phyloP scores from a whole-genome alignment of 345 rosid species.

The Pistacia vera region DNA sequence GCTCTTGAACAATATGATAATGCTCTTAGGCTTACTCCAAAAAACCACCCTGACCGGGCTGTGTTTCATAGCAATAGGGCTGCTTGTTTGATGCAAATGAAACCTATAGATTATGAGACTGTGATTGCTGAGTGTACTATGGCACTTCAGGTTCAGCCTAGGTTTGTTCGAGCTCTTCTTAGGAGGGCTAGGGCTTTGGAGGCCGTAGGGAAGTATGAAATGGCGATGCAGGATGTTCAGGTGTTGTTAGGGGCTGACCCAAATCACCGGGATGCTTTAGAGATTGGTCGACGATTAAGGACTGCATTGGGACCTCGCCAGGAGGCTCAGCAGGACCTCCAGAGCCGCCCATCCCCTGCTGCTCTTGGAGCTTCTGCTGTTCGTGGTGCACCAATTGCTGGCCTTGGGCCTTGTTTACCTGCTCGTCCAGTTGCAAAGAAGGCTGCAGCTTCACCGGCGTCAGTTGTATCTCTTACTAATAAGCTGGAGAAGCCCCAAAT shows the following conservation, averaged over 20 bases:
- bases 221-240: conserved; percentile 87
- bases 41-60: conserved; percentile 83
- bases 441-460: conserved; percentile 39
- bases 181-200: conserved; percentile 93
- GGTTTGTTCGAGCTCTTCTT: conserved; percentile 73
- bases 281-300: conserved; percentile 64
- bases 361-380: conserved; percentile 99
- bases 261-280: conserved; percentile 74
- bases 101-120: conserved; percentile 81
- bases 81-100: conserved; percentile 98
- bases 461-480: conserved; percentile 34
- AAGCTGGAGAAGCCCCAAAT: conserved; percentile 54
- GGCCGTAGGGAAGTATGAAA: conserved; percentile 73
- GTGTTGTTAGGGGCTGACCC: conserved; percentile 69
- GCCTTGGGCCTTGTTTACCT: conserved; percentile 93
- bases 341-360: conserved; percentile 94
- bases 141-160: conserved; percentile 91
- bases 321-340: conserved; percentile 85
- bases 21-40: conserved; percentile 74
- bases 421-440: conserved; percentile 75
- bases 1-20: conserved; percentile 84
- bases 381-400: conserved; percentile 86
- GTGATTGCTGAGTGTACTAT: conserved; percentile 81
- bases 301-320: conserved; percentile 68
- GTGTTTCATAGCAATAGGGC: conserved; percentile 93